Percentiles rank a stretch among this genome's conserved stretches.
phyloP scores from a whole-genome alignment of 371 early-diverging fungal genomes.

The Apophysomyces elegans region DNA sequence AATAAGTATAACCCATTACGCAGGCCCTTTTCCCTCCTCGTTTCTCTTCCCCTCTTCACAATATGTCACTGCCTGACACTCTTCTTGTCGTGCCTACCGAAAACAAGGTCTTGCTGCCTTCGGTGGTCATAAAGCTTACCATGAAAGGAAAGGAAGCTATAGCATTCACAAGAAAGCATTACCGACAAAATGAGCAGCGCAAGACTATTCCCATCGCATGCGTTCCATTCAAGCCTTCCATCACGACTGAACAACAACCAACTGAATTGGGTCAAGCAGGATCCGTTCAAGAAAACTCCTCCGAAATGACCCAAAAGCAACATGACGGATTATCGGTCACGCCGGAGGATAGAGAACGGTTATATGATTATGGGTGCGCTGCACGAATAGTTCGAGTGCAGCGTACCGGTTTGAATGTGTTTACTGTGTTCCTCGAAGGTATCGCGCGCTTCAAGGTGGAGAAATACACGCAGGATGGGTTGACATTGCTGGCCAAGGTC shows the following conservation, averaged over 20 bases:
- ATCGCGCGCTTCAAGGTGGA: conserved; percentile 31
- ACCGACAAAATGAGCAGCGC: conserved; percentile 28
- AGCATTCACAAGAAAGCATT: conserved; percentile 33
- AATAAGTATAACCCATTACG: conserved; percentile 3
- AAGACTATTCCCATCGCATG: conserved; percentile 28
- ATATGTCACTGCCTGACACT: conserved; percentile 22
- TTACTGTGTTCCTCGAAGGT: conserved; percentile 38
- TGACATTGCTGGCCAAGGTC: conserved; percentile 32
- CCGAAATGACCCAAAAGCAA: neutral
- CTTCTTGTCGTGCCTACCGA: conserved; percentile 46
- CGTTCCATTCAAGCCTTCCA: conserved; percentile 23
- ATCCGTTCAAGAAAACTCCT: neutral
- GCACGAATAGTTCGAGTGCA: conserved; percentile 48
- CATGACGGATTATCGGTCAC: conserved; percentile 9
- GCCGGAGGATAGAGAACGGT: conserved; percentile 13
- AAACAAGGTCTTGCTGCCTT: conserved; percentile 53
- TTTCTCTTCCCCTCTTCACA: neutral
- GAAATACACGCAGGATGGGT: conserved; percentile 14
- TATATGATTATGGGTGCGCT: conserved; percentile 42
- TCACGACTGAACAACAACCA: neutral
- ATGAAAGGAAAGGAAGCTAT: conserved; percentile 45
- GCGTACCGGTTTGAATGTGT: conserved; percentile 30
- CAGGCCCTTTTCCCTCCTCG: neutral
- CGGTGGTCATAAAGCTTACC: conserved; percentile 41
- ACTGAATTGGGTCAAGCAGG: neutral